Evolutionary conservation across 768 basidiomycete species (phyloP), one percentile per base, ranked within the genome.

Genomic region (Boletellus sp.): DNA sequence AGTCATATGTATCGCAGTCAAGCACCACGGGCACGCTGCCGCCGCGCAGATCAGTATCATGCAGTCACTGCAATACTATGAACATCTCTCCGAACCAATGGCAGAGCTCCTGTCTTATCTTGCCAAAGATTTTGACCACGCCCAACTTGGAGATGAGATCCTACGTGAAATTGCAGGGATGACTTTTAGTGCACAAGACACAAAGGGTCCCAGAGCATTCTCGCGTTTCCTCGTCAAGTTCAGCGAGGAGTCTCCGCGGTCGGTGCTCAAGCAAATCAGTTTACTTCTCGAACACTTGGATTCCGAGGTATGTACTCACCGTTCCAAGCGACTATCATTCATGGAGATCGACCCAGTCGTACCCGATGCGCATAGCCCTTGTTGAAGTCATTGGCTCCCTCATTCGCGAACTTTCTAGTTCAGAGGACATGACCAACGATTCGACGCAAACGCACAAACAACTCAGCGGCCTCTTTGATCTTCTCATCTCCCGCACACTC

Each of bases 281-380:
- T 70, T 97, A 42, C 73, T 99, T 13, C 75, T 90, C 19, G 74
- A 79, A 16, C 94, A 97, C 59, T 73, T 97, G 13, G 95, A 99
- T 62, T 92, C 90, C 23, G 96, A 99, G 72, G 94, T 90, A 59
- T 8, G 73, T 61, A 9, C n/a, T 16, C 10, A 2, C 10, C 16
- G 24, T 22, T 43, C 32, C 2, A 19, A 33, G 23, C 24, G 19
- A 5, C 39, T 13, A 7, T 24, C 12, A 12, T 20, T 47, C 12
- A 48, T 34, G n/a, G 15, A 33, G 11, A 26, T 17, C 33, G 31
- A 6, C 41, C 13, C 58, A 96, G 93, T 85, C 94, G 0, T 96
- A 98, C 63, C 90, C 94, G 0, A 94, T 99, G 84, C 91, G 96
- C 36, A 87, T 93, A 74, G 91, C 93, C 1, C 77, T 99, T 48